Evolutionary conservation across 2,329 filamentous ascomycete genomes (phyloP).

Genomic region (Septoria petroselini): DNA sequence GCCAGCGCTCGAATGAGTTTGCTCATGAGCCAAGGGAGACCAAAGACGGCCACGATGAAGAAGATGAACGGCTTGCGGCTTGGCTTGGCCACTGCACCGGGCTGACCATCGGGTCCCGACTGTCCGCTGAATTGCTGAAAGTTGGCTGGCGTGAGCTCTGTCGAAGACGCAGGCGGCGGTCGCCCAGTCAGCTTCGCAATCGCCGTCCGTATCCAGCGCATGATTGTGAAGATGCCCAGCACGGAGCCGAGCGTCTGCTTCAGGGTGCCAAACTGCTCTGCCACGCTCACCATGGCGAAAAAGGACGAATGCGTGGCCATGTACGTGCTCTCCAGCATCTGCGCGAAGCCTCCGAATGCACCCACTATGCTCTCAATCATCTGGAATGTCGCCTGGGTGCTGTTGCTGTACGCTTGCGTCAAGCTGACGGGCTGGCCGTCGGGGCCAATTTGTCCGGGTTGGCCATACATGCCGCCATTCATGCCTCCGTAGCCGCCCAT

Average conservation of each 20-base stretch:
- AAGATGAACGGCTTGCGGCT: conserved; percentile 95
- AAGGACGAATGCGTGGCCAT: conserved; percentile 99
- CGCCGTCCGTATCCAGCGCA: conserved; percentile 90
- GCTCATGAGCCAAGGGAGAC: conserved; percentile 92
- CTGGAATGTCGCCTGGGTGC: conserved; percentile 94
- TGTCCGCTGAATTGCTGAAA: conserved; percentile 82
- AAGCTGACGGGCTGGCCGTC: conserved; percentile 85
- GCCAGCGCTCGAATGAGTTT: conserved; percentile 88
- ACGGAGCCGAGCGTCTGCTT: conserved; percentile 91
- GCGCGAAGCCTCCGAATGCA: conserved; percentile 93
- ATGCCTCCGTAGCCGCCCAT: conserved; percentile 37
- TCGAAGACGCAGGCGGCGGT: conserved; percentile 82
- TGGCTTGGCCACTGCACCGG: conserved; percentile 61
- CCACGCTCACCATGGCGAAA: conserved; percentile 97
- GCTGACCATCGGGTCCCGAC: conserved; percentile 62
- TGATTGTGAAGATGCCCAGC: conserved; percentile 89
- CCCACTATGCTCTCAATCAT: conserved; percentile 96
- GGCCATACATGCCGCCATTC: conserved; percentile 36
- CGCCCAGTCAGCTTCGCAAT: conserved; percentile 91
- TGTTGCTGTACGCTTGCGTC: conserved; percentile 92
- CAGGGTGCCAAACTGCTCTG: conserved; percentile 92
- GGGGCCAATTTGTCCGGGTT: conserved; percentile 52
- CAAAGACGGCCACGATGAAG: conserved; percentile 91
- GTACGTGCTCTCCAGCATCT: conserved; percentile 99
- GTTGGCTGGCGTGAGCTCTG: conserved; percentile 79